Evolutionary conservation across 148 eudicot species (phyloP), one percentile per base, ranked within the genome.

Genomic region (Talinum fruticosum): DNA sequence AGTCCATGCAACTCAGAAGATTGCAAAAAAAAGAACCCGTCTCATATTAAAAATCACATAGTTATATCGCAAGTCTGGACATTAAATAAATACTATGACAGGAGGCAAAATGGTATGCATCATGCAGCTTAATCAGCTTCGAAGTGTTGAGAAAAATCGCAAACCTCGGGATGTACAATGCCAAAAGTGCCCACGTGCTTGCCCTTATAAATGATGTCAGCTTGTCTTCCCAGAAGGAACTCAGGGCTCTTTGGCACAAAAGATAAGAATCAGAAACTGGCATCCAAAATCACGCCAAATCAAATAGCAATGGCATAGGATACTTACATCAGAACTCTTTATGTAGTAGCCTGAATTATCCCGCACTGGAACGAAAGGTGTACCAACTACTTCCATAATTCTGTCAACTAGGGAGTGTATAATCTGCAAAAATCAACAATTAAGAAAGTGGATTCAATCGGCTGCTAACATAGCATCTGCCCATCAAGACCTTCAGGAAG

Each of bases 121-220:
- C 2, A 70, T 51, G 21, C 7, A 49, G 21, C 65, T 66, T n/a
- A 72, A 78, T 28, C 15, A 74, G 66, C 75, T 68, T 62, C 36
- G 47, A 34, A 23, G 23, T 13, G 32, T 34, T 32, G 15, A n/a
- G n/a, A 54, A 23, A 51, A 13, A 65, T 34, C 26, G 62, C 45
- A 77, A 87, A 96, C 99, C 99, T 93, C 89, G 28, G 97, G 97
- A 73, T 96, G 97, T 75, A 96, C 99, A 33, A 96, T 91, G 79
- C 99, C 99, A 76, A 96, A 96, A 72, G 82, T 83, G 53, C 99
- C 99, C 26, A 96, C 87, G 74, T 79, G 83, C 83, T 86, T 87
- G 61, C 97, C 99, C 85, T 89, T 88, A 83, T 84, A 93, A 59
- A 88, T 87, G 83, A 96, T 87, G 84, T 83, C 87, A 76, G 99